Conservation (phyloP, 2,329 filamentous ascomycete species). For the Aspergillus tanneri region DNA sequence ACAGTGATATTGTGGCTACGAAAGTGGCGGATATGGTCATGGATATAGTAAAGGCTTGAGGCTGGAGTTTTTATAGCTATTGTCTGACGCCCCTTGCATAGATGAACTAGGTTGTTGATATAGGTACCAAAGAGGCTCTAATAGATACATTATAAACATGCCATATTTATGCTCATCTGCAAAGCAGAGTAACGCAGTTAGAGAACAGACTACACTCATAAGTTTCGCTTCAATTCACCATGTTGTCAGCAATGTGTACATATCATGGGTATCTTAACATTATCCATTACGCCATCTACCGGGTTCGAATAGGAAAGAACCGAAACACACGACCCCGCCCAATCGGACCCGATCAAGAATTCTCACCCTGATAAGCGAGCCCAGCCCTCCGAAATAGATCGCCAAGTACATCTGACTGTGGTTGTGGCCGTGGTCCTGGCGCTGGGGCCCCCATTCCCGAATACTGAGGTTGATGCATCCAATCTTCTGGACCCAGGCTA, state of each 20-base stretch:
- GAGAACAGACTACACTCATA: neutral
- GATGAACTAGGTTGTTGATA: neutral
- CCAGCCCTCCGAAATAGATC: conserved; percentile 47
- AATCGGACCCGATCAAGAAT: neutral
- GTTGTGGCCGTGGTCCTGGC: conserved; percentile 18
- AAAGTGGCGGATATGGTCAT: conserved; percentile 51
- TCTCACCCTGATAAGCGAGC: conserved; percentile 30
- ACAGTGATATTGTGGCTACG: conserved; percentile 51
- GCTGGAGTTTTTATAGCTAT: neutral
- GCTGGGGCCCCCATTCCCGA: conserved; percentile 8
- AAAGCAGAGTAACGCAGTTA: neutral
- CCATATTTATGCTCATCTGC: too few relatives aligned
- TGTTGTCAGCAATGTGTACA: neutral
- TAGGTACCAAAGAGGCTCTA: neutral
- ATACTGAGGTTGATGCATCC: conserved; percentile 20
- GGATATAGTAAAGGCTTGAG: conserved; percentile 36
- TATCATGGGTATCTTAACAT: neutral
- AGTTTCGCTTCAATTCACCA: neutral
- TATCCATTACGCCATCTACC: neutral
- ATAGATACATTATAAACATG: neutral
- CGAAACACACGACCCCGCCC: neutral
- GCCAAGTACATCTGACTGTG: conserved; percentile 38
- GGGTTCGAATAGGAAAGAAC: neutral
- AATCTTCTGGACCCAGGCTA: conserved; percentile 27
- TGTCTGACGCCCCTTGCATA: neutral